Percentiles rank a stretch among this genome's conserved stretches.
These are phyloP conservation scores for Neodidymelliopsis sp. DNA, from an alignment of 2,329 filamentous ascomycete species.

Conservation along the genomic window DNA sequence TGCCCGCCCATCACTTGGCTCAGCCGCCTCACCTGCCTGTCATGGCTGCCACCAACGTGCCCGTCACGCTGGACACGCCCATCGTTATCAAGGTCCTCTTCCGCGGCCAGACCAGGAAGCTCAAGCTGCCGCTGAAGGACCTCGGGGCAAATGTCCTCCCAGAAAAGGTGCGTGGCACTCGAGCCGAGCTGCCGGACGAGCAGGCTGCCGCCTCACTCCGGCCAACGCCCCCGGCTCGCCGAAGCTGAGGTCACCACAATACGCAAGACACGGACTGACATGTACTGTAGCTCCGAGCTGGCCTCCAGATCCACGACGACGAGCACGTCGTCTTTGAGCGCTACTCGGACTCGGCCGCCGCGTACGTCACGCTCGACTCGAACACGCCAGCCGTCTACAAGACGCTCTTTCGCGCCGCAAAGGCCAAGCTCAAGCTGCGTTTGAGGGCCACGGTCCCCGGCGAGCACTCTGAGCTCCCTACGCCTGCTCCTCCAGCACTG, in stretches of 20 bases:
- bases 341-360: constrained; percentile 89
- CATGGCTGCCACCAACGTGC: constrained; percentile 54
- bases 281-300: constrained; percentile 62
- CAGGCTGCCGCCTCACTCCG: constrained; percentile 28
- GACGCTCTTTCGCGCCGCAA: constrained; percentile 94
- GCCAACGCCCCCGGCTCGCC: constrained; percentile 12
- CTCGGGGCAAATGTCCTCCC: constrained; percentile 78
- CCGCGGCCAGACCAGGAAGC: constrained; percentile 77
- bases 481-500: constrained; percentile 23
- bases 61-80: constrained; percentile 70
- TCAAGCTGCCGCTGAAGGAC: constrained; percentile 89
- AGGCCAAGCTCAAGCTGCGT: constrained; percentile 97
- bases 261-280: constrained; percentile 26
- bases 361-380: constrained; percentile 80
- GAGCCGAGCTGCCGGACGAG: constrained; percentile 15
- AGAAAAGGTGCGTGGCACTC: constrained; percentile 72
- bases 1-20: constrained; percentile 1
- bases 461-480: constrained; percentile 53
- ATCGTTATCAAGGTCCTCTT: constrained; percentile 87
- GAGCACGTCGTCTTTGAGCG: constrained; percentile 79
- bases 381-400: constrained; percentile 87
- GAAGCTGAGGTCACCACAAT: constrained; percentile 6
- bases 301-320: constrained; percentile 70
- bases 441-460: constrained; percentile 72
- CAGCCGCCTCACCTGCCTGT: constrained; percentile 23